Evolutionary conservation across 345 rosid species (phyloP), one percentile per base, ranked within the genome.

Genomic region (Eucalyptus marginata): DNA sequence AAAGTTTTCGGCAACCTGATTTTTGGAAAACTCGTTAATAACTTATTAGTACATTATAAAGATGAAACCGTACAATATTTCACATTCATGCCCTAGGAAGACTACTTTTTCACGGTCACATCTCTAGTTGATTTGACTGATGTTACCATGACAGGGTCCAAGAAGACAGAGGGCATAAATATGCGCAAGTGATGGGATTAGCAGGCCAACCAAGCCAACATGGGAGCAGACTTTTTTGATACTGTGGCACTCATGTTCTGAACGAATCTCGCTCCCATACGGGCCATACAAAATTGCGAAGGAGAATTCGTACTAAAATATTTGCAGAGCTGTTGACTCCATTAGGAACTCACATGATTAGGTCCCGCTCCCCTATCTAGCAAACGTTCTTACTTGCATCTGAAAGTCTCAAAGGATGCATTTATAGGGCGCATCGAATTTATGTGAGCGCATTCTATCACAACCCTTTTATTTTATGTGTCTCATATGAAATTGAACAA

Each of bases 161-260:
- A 3, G 1, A 10, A n/a, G 33, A 7, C 22, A 16, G 10, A 71
- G 36, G 46, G 0, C 25, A 3, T 5, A 1, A 10, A 16, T 1
- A 10, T 40, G 81, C 3, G 46, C 33, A 62, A 3, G 5, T 24
- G 9, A 62, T 7, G 15, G 71, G 31, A 7, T 29, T 2, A 1
- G 33, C 33, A 31, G 10, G 18, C 33, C 33, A 62, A 62, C 71
- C 36, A 62, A 62, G 81, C 46, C 46, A 18, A 5, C 24, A 5
- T 10, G 83, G 22, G 25, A 36, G 13, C 4, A 7, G 18, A 10
- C 83, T 76, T 0, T 68, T 8, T 17, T 9, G 80, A 20, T 16
- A 11, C n/a, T n/a, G n/a, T n/a, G n/a, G 80, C 4, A n/a, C 40
- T 22, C 12, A 31, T 43, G 6, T 68, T 5, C 0, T 68, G 7